Percentiles rank a stretch among this genome's conserved stretches.
These are phyloP conservation scores for Sabuloglossum arenarium DNA, from an alignment of 495 filamentous ascomycete species.

Conservation along the genomic window DNA sequence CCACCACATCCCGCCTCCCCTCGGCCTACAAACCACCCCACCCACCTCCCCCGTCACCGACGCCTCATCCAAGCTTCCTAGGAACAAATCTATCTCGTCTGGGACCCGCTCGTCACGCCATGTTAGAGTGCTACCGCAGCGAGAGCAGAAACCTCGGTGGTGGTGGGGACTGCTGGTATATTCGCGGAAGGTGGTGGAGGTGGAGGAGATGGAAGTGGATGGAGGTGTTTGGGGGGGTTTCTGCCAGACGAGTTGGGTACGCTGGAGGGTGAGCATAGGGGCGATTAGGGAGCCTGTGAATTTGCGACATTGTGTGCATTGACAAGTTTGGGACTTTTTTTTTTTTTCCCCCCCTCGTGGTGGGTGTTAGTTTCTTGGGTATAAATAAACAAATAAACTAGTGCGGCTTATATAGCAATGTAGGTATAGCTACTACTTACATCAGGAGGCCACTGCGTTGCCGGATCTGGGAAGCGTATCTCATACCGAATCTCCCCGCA, in stretches of 20 bases:
- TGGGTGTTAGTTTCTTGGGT: background rate
- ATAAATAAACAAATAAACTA: too few species aligned
- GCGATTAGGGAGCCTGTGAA: conserved; percentile 17
- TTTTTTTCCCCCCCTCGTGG: background rate
- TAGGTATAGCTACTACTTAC: conserved; percentile 1
- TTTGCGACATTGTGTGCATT: conserved; percentile 26
- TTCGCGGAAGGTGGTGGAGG: background rate
- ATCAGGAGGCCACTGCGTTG: conserved; percentile 15
- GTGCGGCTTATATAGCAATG: too few species aligned
- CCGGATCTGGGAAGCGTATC: conserved; percentile 15
- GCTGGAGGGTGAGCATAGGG: conserved; percentile 12
- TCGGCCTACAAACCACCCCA: background rate
- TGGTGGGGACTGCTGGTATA: background rate
- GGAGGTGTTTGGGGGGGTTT: background rate
- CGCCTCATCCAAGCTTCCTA: background rate
- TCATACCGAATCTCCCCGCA: conserved; percentile 20
- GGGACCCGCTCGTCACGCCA: background rate
- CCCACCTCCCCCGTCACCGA: background rate
- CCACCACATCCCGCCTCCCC: background rate
- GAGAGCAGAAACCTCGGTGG: conserved; percentile 1
- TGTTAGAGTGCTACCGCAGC: background rate
- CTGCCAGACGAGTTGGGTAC: conserved; percentile 13
- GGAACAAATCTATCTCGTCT: background rate
- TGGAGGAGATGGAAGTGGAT: background rate
- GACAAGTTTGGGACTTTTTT: conserved; percentile 15